Evolutionary conservation across 106 monocot genomes (phyloP), one percentile per base, ranked within the genome.

Genomic region (Apostasia shenzhenica): DNA sequence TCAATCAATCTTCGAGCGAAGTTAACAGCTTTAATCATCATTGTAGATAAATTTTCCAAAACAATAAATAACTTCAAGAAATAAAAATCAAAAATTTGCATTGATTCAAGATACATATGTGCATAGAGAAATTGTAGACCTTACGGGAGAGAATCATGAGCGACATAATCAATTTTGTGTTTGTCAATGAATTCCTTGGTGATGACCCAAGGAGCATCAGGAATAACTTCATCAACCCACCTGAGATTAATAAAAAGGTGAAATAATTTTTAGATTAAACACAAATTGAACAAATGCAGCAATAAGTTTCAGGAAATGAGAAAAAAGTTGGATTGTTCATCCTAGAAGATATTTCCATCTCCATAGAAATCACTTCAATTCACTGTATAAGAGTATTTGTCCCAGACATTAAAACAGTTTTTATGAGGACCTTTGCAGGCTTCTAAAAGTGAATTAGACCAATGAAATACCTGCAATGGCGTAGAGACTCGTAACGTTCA

Each of bases 151-250:
- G 82, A 69, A 50, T 81, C 86, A 58, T 86, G 86, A 46, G 85
- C 85, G 52, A 85, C 79, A 61, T 67, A 86, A 50, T 86, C 86
- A 48, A 86, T 82, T 42, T 77, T 76, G 82, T 86, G 82, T 37
- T 76, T 76, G 9, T 86, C 82, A 59, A 86, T 67, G 68, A 86
- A 86, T 58, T 86, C 86, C 67, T 57, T 59, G 41, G 86, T 86
- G 72, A 82, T 65, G 6, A 86, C 81, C 86, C 86, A 86, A 45
- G 85, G 85, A 67, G 85, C 85, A 79, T 85, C 73, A 50, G 86
- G 81, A 67, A 82, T 79, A 11, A 86, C 86, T 66, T 86, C 86
- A 76, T 86, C 86, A n/a, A 86, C 82, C 86, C 86, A 86, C 70
- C 86, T 86, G 61, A 41, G 5, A 73, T 13, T 13, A 42, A 48